phyloP scores from a whole-genome alignment of 2,329 filamentous ascomycete species.

The Aureobasidium pullulans region DNA sequence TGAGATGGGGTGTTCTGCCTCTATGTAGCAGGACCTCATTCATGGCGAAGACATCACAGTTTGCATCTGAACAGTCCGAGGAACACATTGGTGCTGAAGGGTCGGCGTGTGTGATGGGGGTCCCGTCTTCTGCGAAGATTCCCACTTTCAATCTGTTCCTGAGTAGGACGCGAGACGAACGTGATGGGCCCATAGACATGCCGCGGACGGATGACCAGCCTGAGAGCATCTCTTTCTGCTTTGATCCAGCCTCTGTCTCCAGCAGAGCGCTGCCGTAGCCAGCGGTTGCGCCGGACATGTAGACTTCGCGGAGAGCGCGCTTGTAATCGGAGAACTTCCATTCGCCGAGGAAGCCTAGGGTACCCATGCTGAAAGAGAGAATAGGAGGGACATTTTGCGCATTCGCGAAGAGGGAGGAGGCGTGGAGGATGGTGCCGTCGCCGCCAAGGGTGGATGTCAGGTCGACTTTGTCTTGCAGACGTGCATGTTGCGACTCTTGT shows the following conservation, averaged over 20 bases:
- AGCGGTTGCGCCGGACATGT: constrained; percentile 64
- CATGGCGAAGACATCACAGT: constrained; percentile 60
- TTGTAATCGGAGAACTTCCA: constrained; percentile 96
- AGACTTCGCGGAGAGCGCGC: constrained; percentile 83
- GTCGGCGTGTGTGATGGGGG: constrained; percentile 26
- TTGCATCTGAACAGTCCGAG: constrained; percentile 29
- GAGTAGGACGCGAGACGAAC: constrained; percentile 73
- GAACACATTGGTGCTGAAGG: constrained; percentile 11
- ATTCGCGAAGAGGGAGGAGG: constrained; percentile 78
- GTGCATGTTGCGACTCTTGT: constrained; percentile 24
- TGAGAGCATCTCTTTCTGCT: constrained; percentile 24
- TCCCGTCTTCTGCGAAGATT: constrained; percentile 66
- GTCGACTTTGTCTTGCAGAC: constrained; percentile 66
- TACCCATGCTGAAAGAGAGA: constrained; percentile 93
- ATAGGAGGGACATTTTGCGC: constrained; percentile 79
- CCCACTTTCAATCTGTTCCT: constrained; percentile 82
- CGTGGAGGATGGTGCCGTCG: constrained; percentile 83
- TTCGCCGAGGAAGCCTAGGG: constrained; percentile 87
- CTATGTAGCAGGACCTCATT: constrained; percentile 95
- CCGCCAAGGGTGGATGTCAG: constrained; percentile 85
- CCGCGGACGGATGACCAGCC: constrained; percentile 70
- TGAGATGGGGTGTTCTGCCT: constrained; percentile 80
- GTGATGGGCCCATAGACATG: constrained; percentile 68
- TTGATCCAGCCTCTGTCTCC: not conserved
- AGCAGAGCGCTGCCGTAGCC: constrained; percentile 34